Conservation (phyloP, 2,329 filamentous ascomycete species). For the Cercospora beticola region DNA sequence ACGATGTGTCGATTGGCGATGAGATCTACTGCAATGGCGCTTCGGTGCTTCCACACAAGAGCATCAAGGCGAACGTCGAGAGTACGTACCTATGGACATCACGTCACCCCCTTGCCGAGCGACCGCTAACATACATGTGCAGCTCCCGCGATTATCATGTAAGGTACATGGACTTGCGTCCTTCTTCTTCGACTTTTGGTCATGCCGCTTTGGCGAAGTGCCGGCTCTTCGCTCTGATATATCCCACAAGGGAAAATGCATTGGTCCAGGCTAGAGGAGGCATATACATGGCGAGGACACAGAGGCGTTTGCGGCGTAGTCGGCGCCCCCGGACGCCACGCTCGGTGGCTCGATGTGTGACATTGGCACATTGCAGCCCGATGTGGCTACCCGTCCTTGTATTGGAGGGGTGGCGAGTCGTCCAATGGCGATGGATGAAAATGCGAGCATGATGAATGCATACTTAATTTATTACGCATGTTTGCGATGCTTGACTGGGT, state of each 20-base stretch:
- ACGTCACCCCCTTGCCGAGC: neutral
- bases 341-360: neutral
- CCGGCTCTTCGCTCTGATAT: conserved; percentile 17
- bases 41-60: conserved; percentile 94
- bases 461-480: conserved; percentile 1
- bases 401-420: conserved; percentile 1
- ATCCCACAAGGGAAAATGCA: conserved; percentile 12
- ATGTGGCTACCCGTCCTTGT: neutral
- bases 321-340: neutral
- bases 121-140: conserved; percentile 13
- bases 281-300: conserved; percentile 12
- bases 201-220: conserved; percentile 7
- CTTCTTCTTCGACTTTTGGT: neutral
- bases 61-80: conserved; percentile 97
- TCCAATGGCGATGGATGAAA: neutral
- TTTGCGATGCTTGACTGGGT: neutral
- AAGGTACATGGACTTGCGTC: conserved; percentile 6
- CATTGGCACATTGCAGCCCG: conserved; percentile 7
- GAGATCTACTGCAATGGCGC: conserved; percentile 95
- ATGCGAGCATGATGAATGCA: conserved; percentile 1
- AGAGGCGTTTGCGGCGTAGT: conserved; percentile 9
- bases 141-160: conserved; percentile 32
- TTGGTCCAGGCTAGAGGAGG: neutral
- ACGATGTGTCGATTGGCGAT: conserved; percentile 96
- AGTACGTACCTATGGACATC: conserved; percentile 47